These are phyloP conservation scores for Thelephora ganbajun DNA, from an alignment of 768 basidiomycete species.

Conservation along the genomic window DNA sequence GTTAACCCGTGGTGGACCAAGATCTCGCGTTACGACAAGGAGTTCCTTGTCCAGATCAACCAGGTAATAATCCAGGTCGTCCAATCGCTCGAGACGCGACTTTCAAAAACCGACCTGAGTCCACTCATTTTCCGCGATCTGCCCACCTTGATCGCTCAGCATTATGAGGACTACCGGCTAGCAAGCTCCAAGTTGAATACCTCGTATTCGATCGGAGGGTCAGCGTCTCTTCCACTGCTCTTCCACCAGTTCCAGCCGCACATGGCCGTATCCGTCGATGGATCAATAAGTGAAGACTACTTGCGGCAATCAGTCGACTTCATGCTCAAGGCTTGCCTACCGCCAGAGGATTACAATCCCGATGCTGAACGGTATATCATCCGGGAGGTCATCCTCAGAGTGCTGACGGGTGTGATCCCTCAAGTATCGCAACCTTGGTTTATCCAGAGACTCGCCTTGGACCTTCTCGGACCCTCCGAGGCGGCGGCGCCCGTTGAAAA, in stretches of 20 bases:
- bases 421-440: conserved; percentile 85
- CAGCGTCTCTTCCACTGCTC: conserved; percentile 44
- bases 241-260: conserved; percentile 81
- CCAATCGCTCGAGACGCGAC: conserved; percentile 44
- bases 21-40: conserved; percentile 71
- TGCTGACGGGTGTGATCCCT: conserved; percentile 36
- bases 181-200: conserved; percentile 47
- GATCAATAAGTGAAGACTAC: conserved; percentile 59
- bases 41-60: conserved; percentile 63
- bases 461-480: conserved; percentile 36
- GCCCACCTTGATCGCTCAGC: conserved; percentile 57
- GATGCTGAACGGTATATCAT: conserved; percentile 71
- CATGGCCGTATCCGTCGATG: conserved; percentile 59
- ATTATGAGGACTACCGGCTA: conserved; percentile 66
- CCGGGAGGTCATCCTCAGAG: conserved; percentile 71
- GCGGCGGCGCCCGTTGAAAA: background rate
- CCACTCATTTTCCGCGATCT: conserved; percentile 47
- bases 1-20: conserved; percentile 82
- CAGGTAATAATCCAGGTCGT: conserved; percentile 42
- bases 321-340: conserved; percentile 59
- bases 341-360: conserved; percentile 64
- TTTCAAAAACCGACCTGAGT: conserved; percentile 39
- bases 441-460: conserved; percentile 55
- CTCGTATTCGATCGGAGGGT: conserved; percentile 58
- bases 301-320: conserved; percentile 69